Conservation (phyloP, 2,329 filamentous ascomycete genomes). For the Aspergillus sp. region DNA sequence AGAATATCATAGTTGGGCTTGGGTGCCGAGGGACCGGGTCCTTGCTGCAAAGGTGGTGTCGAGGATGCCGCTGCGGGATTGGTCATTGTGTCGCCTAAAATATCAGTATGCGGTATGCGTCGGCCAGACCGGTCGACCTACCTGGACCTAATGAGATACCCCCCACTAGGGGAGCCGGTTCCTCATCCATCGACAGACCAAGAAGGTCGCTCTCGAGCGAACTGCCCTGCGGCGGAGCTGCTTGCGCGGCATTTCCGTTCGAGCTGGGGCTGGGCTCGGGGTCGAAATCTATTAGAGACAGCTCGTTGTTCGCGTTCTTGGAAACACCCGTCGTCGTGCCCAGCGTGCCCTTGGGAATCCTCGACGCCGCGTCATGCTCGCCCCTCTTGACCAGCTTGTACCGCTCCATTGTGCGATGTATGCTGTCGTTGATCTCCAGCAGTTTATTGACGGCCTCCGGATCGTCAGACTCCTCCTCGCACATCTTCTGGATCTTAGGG, state of each 20-base stretch:
- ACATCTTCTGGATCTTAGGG: constrained; percentile 99
- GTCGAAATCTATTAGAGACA: constrained; percentile 87
- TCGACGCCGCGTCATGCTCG: constrained; percentile 72
- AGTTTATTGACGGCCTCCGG: constrained; percentile 91
- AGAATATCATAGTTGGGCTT: constrained; percentile 51
- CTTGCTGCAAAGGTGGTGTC: constrained; percentile 29
- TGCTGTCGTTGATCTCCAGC: constrained; percentile 96
- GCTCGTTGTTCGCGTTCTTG: constrained; percentile 62
- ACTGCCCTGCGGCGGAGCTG: constrained; percentile 45
- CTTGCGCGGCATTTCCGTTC: constrained; percentile 35
- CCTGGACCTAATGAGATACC: constrained; percentile 79
- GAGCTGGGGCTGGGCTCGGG: constrained; percentile 46
- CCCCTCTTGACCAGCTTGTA: constrained; percentile 96
- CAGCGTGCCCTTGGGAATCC: constrained; percentile 72
- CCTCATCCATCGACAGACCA: constrained; percentile 73
- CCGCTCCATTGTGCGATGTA: constrained; percentile 89
- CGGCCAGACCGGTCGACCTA: too few relatives aligned
- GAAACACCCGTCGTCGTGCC: constrained; percentile 56
- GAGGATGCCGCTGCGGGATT: constrained; percentile 12
- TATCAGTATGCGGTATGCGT: too few relatives aligned
- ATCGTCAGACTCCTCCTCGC: constrained; percentile 95
- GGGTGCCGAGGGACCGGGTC: constrained; percentile 36
- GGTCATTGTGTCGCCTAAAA: constrained; percentile 29
- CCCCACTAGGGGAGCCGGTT: constrained; percentile 59
- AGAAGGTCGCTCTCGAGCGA: constrained; percentile 84